Evolutionary conservation across 495 filamentous ascomycete genomes (phyloP), one percentile per base, ranked within the genome.

Genomic region (Bathelium albidoporum): DNA sequence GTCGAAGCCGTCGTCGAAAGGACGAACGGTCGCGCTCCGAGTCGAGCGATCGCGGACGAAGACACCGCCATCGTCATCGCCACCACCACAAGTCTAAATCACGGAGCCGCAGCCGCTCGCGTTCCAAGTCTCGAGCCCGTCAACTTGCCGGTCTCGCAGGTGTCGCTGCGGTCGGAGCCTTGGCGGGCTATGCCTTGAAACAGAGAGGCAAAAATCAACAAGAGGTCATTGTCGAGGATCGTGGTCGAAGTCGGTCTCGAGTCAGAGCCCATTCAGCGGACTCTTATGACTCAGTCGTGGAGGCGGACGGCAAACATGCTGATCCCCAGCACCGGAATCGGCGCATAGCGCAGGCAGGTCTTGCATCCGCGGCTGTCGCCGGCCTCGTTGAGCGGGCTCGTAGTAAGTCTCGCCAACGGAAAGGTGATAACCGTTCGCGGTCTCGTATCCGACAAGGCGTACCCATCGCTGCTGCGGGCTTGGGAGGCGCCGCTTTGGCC

Each of bases 161-260:
- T 58, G 90, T 90, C 58, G 90, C 89, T 29, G 90, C 89, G 20
- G 87, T 91, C 44, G 82, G 92, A 39, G 91, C 89, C 58, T 86
- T 90, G 31, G 91, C 88, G 29, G 85, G 88, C 29, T 91, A 91
- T 65, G 85, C 89, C 60, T 85, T 86, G 65, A 81, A 66, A 31
- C 68, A 69, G 7, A 64, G 85, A 44, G 83, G 83, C 69, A 86
- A 86, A 62, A 84, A 85, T 68, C 79, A 82, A 10, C 80, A 86
- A n/a, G 82, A 59, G 0, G 60, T 73, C 45, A 62, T 72, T 43
- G 67, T 84, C 61, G 83, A 87, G 66, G 82, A 85, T 58, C 69
- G 79, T 32, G 78, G 80, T 53, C 85, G 88, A 65, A 89, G 91
- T 59, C 85, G 91, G 32, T 85, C 85, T 11, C 80, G 87, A 55